Conservation (phyloP, 805 yeast species). For the Naumovozyma dairenensis region DNA sequence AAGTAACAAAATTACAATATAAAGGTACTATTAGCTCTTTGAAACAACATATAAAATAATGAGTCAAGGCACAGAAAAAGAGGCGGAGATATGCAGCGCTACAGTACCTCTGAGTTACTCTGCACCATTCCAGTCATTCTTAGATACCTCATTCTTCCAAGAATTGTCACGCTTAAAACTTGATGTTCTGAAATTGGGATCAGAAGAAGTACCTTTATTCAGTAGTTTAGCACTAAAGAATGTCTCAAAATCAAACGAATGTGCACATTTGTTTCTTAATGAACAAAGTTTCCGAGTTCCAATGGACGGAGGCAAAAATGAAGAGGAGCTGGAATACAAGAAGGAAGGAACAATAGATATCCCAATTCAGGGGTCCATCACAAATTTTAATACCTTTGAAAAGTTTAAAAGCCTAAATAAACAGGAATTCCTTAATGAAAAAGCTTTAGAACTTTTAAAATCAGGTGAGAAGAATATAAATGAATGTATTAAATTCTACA, state of each 20-base stretch:
- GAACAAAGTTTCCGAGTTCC: slow-evolving; percentile 27
- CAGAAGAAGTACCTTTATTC: slow-evolving; percentile 19
- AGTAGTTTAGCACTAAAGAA: slow-evolving; percentile 20
- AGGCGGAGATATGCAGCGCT: background rate
- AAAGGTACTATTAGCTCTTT: too few species aligned
- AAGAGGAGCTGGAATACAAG: too few species aligned
- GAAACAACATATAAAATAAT: too few species aligned
- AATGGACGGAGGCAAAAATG: background rate
- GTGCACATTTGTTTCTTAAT: slow-evolving; percentile 18
- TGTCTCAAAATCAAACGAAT: slow-evolving; percentile 9
- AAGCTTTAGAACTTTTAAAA: slow-evolving; percentile 27
- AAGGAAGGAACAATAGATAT: slow-evolving; percentile 3
- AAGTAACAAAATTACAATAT: too few species aligned
- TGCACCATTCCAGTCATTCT: slow-evolving; percentile 58
- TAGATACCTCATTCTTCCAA: slow-evolving; percentile 82
- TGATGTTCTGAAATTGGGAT: slow-evolving; percentile 52
- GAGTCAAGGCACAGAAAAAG: too few species aligned
- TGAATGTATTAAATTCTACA: slow-evolving; percentile 29
- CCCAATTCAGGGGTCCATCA: slow-evolving; percentile 31
- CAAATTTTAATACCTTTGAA: slow-evolving; percentile 75
- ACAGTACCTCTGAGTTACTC: too few species aligned
- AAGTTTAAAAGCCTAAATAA: slow-evolving; percentile 71
- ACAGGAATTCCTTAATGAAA: slow-evolving; percentile 38
- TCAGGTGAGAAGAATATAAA: slow-evolving; percentile 25
- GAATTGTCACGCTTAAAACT: slow-evolving; percentile 64